These are phyloP conservation scores for Solanum tarapatanum DNA, from an alignment of 257 asterid species.

Conservation along the genomic window DNA sequence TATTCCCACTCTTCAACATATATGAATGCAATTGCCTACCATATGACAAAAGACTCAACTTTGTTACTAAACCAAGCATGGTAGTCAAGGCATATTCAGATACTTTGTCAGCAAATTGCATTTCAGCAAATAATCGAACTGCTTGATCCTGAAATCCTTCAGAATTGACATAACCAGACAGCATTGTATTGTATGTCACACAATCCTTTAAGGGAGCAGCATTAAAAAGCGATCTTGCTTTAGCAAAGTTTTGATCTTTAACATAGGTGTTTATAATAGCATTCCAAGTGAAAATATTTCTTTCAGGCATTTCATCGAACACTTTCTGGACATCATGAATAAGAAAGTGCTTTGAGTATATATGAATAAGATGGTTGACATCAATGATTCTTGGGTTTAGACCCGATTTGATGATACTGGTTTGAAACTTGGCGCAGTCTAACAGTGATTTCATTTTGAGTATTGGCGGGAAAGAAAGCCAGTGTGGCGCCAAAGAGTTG, in stretches of 20 bases:
- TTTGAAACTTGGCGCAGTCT: conserved; percentile 47
- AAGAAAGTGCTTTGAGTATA: conserved; percentile 35
- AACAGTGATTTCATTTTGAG: conserved; percentile 30
- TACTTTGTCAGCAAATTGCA: conserved; percentile 34
- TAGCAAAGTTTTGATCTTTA: conserved; percentile 31
- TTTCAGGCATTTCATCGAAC: conserved; percentile 76
- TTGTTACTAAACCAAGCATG: conserved; percentile 62
- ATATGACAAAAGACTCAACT: conserved; percentile 23
- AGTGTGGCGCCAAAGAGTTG: neutral
- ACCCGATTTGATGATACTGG: conserved; percentile 42
- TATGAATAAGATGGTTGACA: conserved; percentile 48
- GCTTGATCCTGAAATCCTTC: conserved; percentile 41
- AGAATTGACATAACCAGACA: conserved; percentile 51
- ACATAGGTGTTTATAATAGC: conserved; percentile 47
- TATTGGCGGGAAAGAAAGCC: too few species aligned
- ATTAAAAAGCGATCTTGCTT: conserved; percentile 42
- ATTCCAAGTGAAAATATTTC: conserved; percentile 77
- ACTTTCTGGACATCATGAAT: conserved; percentile 35
- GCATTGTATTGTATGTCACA: conserved; percentile 59
- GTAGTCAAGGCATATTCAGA: conserved; percentile 77
- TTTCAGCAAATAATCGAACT: conserved; percentile 35
- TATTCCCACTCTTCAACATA: conserved; percentile 72
- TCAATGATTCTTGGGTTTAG: conserved; percentile 11
- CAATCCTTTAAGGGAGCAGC: conserved; percentile 51
- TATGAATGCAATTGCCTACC: conserved; percentile 67